Evolutionary conservation across 352 stramenopile species (phyloP).

Genomic region (Phytophthora hybrid): DNA sequence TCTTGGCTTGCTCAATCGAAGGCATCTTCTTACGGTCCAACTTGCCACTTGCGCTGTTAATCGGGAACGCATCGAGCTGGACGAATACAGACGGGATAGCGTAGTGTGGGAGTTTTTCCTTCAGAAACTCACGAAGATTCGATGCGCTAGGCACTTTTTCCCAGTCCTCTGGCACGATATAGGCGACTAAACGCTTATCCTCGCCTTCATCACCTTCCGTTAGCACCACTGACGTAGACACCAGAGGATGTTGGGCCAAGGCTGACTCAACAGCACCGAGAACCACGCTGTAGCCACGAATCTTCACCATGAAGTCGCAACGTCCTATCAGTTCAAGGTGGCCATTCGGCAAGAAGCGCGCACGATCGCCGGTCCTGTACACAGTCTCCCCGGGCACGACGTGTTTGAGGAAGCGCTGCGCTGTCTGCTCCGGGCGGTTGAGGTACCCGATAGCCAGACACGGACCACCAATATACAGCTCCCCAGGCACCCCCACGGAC

Average conservation of each 20-base stretch:
- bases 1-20: constrained; percentile 69
- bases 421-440: constrained; percentile 79
- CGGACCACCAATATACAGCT: constrained; percentile 89
- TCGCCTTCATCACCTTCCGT: constrained; percentile 86
- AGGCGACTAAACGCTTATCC: constrained; percentile 94
- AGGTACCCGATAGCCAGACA: constrained; percentile 90
- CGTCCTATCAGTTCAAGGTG: constrained; percentile 94
- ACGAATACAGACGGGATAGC: constrained; percentile 86
- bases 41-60: constrained; percentile 89
- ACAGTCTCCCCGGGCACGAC: constrained; percentile 77
- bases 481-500: constrained; percentile 72
- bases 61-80: constrained; percentile 85
- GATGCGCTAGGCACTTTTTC: constrained; percentile 68
- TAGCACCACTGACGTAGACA: constrained; percentile 92
- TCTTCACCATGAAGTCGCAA: constrained; percentile 97
- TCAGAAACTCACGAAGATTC: constrained; percentile 74
- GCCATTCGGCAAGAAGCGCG: constrained; percentile 90
- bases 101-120: constrained; percentile 84
- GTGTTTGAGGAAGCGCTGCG: constrained; percentile 80
- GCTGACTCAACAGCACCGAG: constrained; percentile 92
- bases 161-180: constrained; percentile 88
- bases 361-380: constrained; percentile 94
- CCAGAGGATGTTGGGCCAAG: constrained; percentile 84
- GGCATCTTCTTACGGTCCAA: constrained; percentile 91
- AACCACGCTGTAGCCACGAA: constrained; percentile 95